These are phyloP conservation scores for Russula lepida DNA, from an alignment of 768 basidiomycete species.

Conservation along the genomic window DNA sequence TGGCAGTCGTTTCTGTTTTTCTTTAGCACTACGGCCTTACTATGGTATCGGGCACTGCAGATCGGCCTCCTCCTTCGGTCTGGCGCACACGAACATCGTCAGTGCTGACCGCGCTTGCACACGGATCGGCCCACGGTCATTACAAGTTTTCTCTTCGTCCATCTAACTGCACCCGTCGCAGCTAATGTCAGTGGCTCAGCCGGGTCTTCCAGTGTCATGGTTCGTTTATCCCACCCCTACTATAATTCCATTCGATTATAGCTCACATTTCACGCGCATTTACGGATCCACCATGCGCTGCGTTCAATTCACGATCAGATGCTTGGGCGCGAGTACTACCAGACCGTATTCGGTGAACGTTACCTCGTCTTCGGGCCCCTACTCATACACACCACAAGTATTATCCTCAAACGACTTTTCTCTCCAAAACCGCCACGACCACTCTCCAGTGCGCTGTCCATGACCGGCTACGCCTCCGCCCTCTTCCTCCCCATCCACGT, in stretches of 20 bases:
- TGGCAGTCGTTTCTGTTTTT: no score
- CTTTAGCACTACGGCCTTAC: neutral
- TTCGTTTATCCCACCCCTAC: slow-evolving; percentile 30
- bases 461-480: slow-evolving; percentile 55
- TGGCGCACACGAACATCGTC: slow-evolving; percentile 20
- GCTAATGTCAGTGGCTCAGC: slow-evolving; percentile 61
- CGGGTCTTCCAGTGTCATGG: slow-evolving; percentile 68
- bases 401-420: slow-evolving; percentile 50
- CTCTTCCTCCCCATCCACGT: slow-evolving; percentile 63
- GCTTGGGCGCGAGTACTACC: slow-evolving; percentile 80
- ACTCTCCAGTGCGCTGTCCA: no score
- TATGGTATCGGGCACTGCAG: neutral
- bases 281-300: neutral
- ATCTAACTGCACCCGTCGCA: slow-evolving; percentile 64
- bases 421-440: no score
- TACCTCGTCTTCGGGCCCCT: slow-evolving; percentile 62
- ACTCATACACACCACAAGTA: slow-evolving; percentile 50
- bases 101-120: slow-evolving; percentile 47
- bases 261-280: no score
- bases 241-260: neutral
- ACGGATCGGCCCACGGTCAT: slow-evolving; percentile 72
- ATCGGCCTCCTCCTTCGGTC: neutral
- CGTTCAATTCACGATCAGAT: slow-evolving; percentile 41
- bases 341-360: slow-evolving; percentile 58
- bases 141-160: slow-evolving; percentile 64